Evolutionary conservation across 164 flowering plant genomes (phyloP).

Genomic region (Tetrastigma voinierianum): DNA sequence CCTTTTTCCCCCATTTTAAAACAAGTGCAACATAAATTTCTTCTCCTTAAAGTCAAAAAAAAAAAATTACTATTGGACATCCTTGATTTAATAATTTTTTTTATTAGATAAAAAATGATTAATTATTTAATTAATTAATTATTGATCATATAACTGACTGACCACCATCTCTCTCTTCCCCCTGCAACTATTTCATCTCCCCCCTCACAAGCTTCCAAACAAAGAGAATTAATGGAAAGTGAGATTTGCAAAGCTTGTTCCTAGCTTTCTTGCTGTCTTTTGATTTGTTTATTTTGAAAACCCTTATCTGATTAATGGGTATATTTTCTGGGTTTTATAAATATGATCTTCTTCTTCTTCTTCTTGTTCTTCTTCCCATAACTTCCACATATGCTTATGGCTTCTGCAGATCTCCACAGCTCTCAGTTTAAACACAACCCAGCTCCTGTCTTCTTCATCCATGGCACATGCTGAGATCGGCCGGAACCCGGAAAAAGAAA

Average conservation of each 20-base stretch:
- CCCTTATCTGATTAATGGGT: conserved; percentile 27
- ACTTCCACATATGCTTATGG: conserved; percentile 14
- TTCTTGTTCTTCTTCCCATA: conserved; percentile 1
- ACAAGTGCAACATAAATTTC: conserved; percentile 22
- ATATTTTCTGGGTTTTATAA: neutral
- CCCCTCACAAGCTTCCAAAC: conserved; percentile 72
- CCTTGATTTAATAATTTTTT: neutral
- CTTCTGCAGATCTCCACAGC: conserved; percentile 7
- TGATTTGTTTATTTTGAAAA: conserved; percentile 19
- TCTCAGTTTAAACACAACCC: neutral
- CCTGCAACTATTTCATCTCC: conserved; percentile 53
- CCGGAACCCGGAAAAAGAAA: neutral
- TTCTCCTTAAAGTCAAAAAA: conserved; percentile 21
- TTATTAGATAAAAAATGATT: conserved; percentile 1
- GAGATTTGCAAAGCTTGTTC: conserved; percentile 53
- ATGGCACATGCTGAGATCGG: conserved; percentile 21
- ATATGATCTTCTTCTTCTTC: conserved; percentile 12
- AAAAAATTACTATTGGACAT: conserved; percentile 12
- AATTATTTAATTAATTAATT: neutral
- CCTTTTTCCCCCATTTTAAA: conserved; percentile 9
- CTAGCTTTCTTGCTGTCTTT: conserved; percentile 28
- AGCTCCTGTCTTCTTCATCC: neutral
- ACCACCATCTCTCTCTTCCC: conserved; percentile 37
- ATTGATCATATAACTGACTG: conserved; percentile 27
- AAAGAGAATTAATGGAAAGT: conserved; percentile 84